Percentiles rank a stretch among this genome's conserved stretches.
phyloP scores from a whole-genome alignment of 2,329 filamentous ascomycete genomes.

The Capronia epimyces region DNA sequence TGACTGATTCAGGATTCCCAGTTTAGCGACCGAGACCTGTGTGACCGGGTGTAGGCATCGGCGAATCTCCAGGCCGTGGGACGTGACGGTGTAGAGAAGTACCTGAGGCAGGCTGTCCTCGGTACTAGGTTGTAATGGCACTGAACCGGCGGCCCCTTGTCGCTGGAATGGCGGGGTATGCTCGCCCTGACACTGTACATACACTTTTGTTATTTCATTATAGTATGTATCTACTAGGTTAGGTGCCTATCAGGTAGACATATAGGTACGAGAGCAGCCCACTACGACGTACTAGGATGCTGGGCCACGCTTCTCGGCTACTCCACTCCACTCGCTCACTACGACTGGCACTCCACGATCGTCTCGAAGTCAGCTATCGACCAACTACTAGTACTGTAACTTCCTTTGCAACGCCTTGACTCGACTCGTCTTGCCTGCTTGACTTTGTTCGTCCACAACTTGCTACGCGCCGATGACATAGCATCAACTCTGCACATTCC shows the following conservation, averaged over 20 bases:
- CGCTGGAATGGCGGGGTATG: not conserved
- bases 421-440: slow-evolving; percentile 5
- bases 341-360: slow-evolving; percentile 21
- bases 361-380: slow-evolving; percentile 21
- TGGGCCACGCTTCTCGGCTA: slow-evolving; percentile 16
- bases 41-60: not conserved
- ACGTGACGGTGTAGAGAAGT: not conserved
- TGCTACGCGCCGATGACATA: not conserved
- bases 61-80: not conserved
- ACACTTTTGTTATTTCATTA: too few relatives aligned
- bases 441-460: not conserved
- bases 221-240: too few relatives aligned
- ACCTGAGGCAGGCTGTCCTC: too few relatives aligned
- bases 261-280: not conserved
- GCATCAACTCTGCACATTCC: not conserved
- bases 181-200: not conserved
- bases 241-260: too few relatives aligned
- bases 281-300: not conserved
- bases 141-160: too few relatives aligned
- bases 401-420: slow-evolving; percentile 5
- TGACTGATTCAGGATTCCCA: not conserved
- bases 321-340: slow-evolving; percentile 17
- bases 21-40: not conserved
- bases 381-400: too few relatives aligned
- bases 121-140: too few relatives aligned